Base-by-base conservation (phyloP, 768 basidiomycete species). In the Russula sp. region DNA sequence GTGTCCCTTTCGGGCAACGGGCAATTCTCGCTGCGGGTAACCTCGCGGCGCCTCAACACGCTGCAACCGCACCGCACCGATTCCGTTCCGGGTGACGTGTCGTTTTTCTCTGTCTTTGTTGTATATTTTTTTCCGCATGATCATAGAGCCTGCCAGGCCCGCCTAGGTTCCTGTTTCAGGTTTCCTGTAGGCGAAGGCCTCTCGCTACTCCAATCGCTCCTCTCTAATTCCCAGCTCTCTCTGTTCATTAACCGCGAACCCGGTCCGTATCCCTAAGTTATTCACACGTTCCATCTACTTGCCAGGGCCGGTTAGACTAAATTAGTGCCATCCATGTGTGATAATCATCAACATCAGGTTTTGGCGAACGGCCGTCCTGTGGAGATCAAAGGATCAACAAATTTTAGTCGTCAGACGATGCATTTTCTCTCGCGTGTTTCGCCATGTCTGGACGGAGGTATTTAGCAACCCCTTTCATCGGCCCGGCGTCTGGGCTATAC, bases 1-100 rank as follows among this genome's bases (percentile, higher is more conserved):
- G 51, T 53, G 64, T 53, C 40, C 49, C 13, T 44, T 51, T 45
- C 50, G 63, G 47, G 31, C 22, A 58, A 22, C 58, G 45, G 32
- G 52, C 27, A 48, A 52, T 16, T 52, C 44, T 32, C 20, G 10
- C 11, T 18, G 18, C 55, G 14, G 42, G 42, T 16, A 14, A 44
- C 57, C 59, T 64, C 40, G 11, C 57, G 39, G 57, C 42, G 39
- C 59, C 35, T 53, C 59, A 35, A 60, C 59, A 60, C 16, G 59
- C 59, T 13, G 52, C 7, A 53, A 37, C 34, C 59, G 22, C 59
- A 45, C 51, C 44, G 7, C 42, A 27, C 20, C 22, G 22, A 16
- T 10, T 27, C 39, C 39, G 32, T 51, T 51, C 52, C 18, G 14
- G 44, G 44, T 35, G 1, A 14, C 14, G 7, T 20, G 45, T 40